These are phyloP conservation scores for Flaveria linearis DNA, from an alignment of 129 eudicot species.

Conservation along the genomic window DNA sequence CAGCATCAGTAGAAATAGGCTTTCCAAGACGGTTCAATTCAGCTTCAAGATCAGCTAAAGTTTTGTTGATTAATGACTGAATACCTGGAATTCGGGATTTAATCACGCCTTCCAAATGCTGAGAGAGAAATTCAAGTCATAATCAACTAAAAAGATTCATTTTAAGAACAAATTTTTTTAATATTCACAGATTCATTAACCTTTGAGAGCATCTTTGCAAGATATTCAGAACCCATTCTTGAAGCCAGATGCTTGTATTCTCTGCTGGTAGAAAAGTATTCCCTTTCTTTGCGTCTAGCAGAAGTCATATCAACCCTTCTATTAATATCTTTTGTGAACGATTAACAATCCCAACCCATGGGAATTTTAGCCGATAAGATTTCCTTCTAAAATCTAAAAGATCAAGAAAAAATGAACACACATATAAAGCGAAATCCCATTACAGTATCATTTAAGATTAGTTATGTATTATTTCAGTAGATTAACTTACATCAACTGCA, in stretches of 20 bases:
- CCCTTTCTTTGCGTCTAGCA: constrained; percentile 49
- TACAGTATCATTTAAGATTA: not conserved
- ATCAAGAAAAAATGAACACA: not conserved
- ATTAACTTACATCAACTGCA: constrained; percentile 44
- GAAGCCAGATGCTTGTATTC: constrained; percentile 49
- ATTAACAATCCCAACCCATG: constrained; percentile 59
- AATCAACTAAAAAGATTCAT: constrained; percentile 6
- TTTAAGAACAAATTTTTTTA: constrained; percentile 4
- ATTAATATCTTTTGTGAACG: constrained; percentile 57
- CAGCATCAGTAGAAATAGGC: constrained; percentile 48
- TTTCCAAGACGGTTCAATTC: constrained; percentile 50
- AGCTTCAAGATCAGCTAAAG: constrained; percentile 47
- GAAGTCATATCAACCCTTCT: constrained; percentile 47
- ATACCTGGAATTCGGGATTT: constrained; percentile 52
- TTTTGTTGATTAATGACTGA: constrained; percentile 43
- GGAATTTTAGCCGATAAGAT: constrained; percentile 43
- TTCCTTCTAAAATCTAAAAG: constrained; percentile 49
- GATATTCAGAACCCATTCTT: constrained; percentile 58
- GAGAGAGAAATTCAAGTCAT: constrained; percentile 25
- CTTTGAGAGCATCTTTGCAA: constrained; percentile 55
- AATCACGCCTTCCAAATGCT: constrained; percentile 56
- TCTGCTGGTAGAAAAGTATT: constrained; percentile 44
- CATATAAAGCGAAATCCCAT: not conserved
- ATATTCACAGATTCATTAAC: constrained; percentile 9
- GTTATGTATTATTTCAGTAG: not conserved